These are phyloP conservation scores for Mycothermus thermophilus DNA, from an alignment of 495 filamentous ascomycete genomes.

Conservation along the genomic window DNA sequence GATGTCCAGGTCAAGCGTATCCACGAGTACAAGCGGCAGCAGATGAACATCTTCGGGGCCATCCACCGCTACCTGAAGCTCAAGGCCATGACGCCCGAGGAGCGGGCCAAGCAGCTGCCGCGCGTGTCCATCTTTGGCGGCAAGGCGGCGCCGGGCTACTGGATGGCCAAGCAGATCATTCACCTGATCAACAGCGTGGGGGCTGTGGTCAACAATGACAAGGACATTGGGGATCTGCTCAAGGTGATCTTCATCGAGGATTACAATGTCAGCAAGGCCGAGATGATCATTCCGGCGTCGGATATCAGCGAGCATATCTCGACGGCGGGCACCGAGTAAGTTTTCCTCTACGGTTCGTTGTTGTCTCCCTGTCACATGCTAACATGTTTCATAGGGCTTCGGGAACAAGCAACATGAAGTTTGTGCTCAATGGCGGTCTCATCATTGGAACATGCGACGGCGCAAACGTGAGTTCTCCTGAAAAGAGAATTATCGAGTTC, in stretches of 20 bases:
- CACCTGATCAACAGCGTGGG: conserved; percentile 91
- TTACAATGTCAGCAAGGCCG: conserved; percentile 98
- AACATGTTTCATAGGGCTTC: conserved; percentile 37
- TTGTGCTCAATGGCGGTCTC: conserved; percentile 89
- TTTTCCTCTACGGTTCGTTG: background rate
- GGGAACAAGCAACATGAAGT: conserved; percentile 86
- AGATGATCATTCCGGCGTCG: conserved; percentile 87
- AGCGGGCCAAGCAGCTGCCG: conserved; percentile 79
- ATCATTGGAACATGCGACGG: conserved; percentile 98
- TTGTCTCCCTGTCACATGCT: conserved; percentile 22
- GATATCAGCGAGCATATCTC: conserved; percentile 98
- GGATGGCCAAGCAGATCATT: conserved; percentile 99
- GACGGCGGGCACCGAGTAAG: conserved; percentile 80
- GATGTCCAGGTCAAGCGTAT: conserved; percentile 98
- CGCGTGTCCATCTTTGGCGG: conserved; percentile 95
- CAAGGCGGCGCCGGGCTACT: conserved; percentile 95
- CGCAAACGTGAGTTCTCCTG: conserved; percentile 60
- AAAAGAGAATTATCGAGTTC: background rate
- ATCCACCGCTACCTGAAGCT: conserved; percentile 88
- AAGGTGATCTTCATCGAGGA: conserved; percentile 97
- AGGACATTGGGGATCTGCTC: conserved; percentile 80
- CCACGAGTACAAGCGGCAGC: conserved; percentile 98
- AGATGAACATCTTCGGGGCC: conserved; percentile 96
- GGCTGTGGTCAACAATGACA: conserved; percentile 79
- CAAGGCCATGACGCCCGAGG: conserved; percentile 69